Base-by-base conservation (phyloP, 495 filamentous ascomycete genomes). In the Aspergillus incahuasiensis region DNA sequence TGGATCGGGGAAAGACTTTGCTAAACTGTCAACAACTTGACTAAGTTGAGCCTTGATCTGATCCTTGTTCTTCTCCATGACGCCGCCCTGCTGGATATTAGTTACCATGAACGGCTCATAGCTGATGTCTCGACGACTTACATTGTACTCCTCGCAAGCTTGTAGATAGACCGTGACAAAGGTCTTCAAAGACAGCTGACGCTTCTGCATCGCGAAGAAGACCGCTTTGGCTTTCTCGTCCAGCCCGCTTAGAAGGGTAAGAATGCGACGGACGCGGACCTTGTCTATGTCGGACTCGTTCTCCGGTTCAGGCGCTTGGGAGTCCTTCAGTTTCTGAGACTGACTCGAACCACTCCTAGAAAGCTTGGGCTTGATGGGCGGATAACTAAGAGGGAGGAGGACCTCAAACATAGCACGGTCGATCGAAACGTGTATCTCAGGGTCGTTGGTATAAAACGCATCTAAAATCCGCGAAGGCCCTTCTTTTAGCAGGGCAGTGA, bases 361-460 rank as follows among this genome's bases (percentile, higher is more conserved):
- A 44, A 82, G 78, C 61, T 87, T 89, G 40, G 83, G 70, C 51
- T 91, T 90, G 59, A 87, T 79, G 1, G 89, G 87, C 11, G 94
- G 94, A 61, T 92, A 98, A 25, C 75, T 80, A 0, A 97, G 76
- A 9, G 94, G 95, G 13, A 97, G 76, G 22, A 99, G 78, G 25
- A 82, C 85, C 55, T 96, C 91, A 68, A 85, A 95, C 40, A 95
- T 70, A n/a, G 92, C 89, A 19, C 85, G 83, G 56, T 97, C 92
- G 30, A 97, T 77, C 44, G 91, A 72, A 19, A 88, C 80, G 66
- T 91, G 92, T 50, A 97, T 82, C 55, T 96, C 91, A 5, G 75
- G 74, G 63, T 97, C 91, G 65, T 97, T 97, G 43, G 92, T 87
- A 64, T 96, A 99, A 57, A 86, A 89, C 0, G 89, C 85, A 61